A percentile compares a stretch with the other conserved stretches of the same genome.
Conservation (phyloP, 2,329 filamentous ascomycete genomes). For the Pyricularia grisea region DNA sequence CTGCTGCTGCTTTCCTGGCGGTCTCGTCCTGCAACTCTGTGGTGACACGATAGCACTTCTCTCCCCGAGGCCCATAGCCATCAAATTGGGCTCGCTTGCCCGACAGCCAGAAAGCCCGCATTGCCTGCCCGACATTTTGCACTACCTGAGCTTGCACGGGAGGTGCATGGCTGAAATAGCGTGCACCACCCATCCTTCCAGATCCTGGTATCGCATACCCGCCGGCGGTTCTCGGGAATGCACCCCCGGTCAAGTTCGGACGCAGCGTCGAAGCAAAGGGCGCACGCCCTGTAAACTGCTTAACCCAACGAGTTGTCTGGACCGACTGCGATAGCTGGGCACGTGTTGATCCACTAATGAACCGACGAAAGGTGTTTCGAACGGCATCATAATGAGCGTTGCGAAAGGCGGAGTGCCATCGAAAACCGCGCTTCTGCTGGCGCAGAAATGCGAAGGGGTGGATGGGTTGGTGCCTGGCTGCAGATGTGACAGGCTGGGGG, state of each 20-base stretch:
- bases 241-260: slow-evolving; percentile 84
- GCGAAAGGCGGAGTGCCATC: slow-evolving; percentile 38
- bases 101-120: slow-evolving; percentile 86
- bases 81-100: slow-evolving; percentile 85
- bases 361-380: slow-evolving; percentile 32
- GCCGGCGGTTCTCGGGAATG: slow-evolving; percentile 73
- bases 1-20: slow-evolving; percentile 53
- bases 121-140: slow-evolving; percentile 87
- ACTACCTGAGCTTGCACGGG: slow-evolving; percentile 82
- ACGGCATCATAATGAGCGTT: slow-evolving; percentile 31
- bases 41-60: slow-evolving; percentile 73
- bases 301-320: slow-evolving; percentile 37
- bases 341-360: slow-evolving; percentile 31
- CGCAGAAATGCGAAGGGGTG: slow-evolving; percentile 40
- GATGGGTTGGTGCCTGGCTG: slow-evolving; percentile 33
- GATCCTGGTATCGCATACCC: slow-evolving; percentile 72
- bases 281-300: slow-evolving; percentile 60
- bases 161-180: slow-evolving; percentile 86
- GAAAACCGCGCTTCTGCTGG: slow-evolving; percentile 31
- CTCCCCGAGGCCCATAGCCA: slow-evolving; percentile 62
- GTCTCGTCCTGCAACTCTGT: slow-evolving; percentile 66
- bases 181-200: slow-evolving; percentile 48
- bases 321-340: slow-evolving; percentile 18
- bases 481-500: slow-evolving; percentile 34
- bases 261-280: slow-evolving; percentile 85